These are phyloP conservation scores for Linderniella brevidens DNA, from an alignment of 257 asterid genomes.

Conservation along the genomic window DNA sequence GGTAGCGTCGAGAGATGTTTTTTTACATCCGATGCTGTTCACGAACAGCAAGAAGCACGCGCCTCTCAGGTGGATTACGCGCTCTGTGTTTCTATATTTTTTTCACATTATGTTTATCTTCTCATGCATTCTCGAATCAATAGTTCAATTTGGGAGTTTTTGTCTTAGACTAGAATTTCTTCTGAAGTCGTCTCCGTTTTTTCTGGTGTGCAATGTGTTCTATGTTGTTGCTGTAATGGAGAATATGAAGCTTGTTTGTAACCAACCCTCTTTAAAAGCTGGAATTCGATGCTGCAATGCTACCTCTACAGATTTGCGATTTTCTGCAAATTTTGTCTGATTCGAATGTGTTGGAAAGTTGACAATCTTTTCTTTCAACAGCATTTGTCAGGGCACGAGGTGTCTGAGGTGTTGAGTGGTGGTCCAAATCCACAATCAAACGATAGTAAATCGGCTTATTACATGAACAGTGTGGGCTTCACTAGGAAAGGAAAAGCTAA, in stretches of 20 bases:
- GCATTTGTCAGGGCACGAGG: conserved; percentile 70
- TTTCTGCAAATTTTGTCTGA: conserved; percentile 7
- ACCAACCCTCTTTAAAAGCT: not conserved
- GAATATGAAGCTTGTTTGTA: not conserved
- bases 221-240: too few relatives aligned
- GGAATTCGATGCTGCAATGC: conserved; percentile 10
- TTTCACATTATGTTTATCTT: not conserved
- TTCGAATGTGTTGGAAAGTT: conserved; percentile 24
- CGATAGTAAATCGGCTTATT: conserved; percentile 19
- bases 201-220: too few relatives aligned
- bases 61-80: conserved; percentile 32
- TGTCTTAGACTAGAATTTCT: too few relatives aligned
- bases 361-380: conserved; percentile 57
- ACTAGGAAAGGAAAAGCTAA: conserved; percentile 47
- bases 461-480: conserved; percentile 33
- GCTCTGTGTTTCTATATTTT: too few relatives aligned
- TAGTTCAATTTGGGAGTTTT: too few relatives aligned
- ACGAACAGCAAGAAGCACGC: conserved; percentile 45
- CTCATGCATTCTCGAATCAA: not conserved
- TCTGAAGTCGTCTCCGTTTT: too few relatives aligned
- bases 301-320: conserved; percentile 4
- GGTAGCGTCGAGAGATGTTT: conserved; percentile 91
- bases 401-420: conserved; percentile 49
- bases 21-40: conserved; percentile 57
- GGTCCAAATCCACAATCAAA: conserved; percentile 81